These are phyloP conservation scores for Chaetomium strumarium DNA, from an alignment of 2,329 filamentous ascomycete genomes.

Conservation along the genomic window DNA sequence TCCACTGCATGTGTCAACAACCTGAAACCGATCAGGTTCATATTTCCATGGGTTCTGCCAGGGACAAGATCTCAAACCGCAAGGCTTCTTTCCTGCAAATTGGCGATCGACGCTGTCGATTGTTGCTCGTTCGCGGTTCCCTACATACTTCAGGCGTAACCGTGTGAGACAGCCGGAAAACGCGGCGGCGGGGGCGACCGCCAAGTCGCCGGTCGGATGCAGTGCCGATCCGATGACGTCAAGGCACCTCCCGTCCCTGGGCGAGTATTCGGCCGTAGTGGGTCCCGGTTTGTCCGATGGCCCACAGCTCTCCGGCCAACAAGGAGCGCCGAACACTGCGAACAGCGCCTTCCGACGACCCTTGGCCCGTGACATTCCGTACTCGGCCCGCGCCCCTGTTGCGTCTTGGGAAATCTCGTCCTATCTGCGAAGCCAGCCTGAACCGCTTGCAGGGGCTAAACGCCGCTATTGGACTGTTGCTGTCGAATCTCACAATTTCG, in stretches of 20 bases:
- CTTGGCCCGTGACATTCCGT: constrained; percentile 13
- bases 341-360: constrained; percentile 10
- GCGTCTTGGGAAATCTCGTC: constrained; percentile 2
- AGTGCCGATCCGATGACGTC: constrained; percentile 23
- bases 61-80: constrained; percentile 4
- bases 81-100: neutral
- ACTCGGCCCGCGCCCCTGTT: neutral
- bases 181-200: constrained; percentile 10
- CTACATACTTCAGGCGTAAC: neutral
- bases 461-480: constrained; percentile 5
- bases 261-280: constrained; percentile 9
- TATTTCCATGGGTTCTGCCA: neutral
- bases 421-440: neutral
- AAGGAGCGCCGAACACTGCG: neutral
- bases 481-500: neutral
- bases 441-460: constrained; percentile 6
- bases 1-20: neutral
- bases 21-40: neutral
- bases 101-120: no score
- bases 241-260: constrained; percentile 4
- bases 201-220: constrained; percentile 16
- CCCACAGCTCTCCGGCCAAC: neutral
- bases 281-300: neutral
- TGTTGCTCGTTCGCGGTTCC: no score
- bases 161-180: constrained; percentile 5